Conservation (phyloP, 2,329 filamentous ascomycete species). For the Cryphonectria naterciae region DNA sequence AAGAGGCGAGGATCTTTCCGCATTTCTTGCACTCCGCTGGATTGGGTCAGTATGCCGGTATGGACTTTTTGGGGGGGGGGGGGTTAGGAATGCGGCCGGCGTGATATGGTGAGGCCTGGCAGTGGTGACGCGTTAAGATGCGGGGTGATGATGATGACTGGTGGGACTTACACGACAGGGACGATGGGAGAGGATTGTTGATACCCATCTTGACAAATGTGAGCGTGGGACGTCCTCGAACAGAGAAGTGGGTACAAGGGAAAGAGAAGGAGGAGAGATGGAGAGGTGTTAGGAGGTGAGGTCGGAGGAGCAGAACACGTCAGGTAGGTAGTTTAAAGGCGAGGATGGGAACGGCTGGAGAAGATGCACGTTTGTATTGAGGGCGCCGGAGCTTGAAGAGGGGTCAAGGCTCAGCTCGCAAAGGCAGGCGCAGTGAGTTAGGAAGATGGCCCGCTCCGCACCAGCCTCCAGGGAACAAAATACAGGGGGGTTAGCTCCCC, state of each 20-base stretch:
- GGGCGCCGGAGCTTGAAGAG: slow-evolving; percentile 2
- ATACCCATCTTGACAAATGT: slow-evolving; percentile 55
- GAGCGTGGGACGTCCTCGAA: background rate
- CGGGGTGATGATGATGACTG: slow-evolving; percentile 28
- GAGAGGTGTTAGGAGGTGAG: background rate
- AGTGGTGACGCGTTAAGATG: slow-evolving; percentile 9
- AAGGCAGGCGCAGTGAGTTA: background rate
- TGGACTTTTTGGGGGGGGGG: background rate
- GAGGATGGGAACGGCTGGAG: slow-evolving; percentile 8
- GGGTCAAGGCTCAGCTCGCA: slow-evolving; percentile 2
- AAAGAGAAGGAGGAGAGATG: background rate
- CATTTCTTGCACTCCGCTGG: slow-evolving; percentile 97
- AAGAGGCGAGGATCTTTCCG: slow-evolving; percentile 91
- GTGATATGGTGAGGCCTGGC: background rate
- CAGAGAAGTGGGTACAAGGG: background rate
- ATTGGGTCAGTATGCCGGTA: slow-evolving; percentile 23
- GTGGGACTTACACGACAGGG: slow-evolving; percentile 65
- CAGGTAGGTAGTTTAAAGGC: slow-evolving; percentile 9
- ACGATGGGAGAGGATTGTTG: slow-evolving; percentile 69
- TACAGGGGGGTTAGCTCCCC: background rate
- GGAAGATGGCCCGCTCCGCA: background rate
- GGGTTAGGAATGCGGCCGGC: slow-evolving; percentile 7
- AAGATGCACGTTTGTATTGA: background rate
- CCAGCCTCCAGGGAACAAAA: background rate
- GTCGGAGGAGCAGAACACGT: background rate